Base-by-base conservation (phyloP, 192 early-diverging fungal species). In the Obelidium mucronatum region DNA sequence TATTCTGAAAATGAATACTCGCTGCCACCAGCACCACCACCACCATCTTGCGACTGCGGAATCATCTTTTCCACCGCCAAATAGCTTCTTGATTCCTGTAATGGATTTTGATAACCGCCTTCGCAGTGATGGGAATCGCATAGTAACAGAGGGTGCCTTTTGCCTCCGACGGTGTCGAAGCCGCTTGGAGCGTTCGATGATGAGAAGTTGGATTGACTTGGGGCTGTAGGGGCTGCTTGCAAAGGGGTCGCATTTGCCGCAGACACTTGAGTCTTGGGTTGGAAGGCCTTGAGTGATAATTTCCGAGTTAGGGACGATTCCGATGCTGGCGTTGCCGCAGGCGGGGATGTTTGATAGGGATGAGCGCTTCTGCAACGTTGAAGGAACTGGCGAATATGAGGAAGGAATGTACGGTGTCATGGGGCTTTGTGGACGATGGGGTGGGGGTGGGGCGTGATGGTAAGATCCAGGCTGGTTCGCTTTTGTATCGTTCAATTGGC, bases 61-160 rank as follows among this genome's bases (percentile, higher is more conserved):
- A n/a, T n/a, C 11, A 60, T 30, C 26, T 60, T 60, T 22, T n/a
- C n/a, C n/a, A n/a, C n/a, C n/a, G n/a, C n/a, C n/a, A n/a, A n/a
- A n/a, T n/a, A n/a, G n/a, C n/a, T 30, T 54, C 33, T 59, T 52
- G n/a, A 72, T 55, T 22, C 70, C 70, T 6, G 54, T 35, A 30
- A 72, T 59, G 13, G 70, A 72, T 6, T 28, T 22, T 33, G 70
- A 72, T 13, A 72, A 36, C 15, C 54, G 70, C 37, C 70, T 26
- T 26, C 70, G 52, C 53, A 72, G 36, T n/a, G 51, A 55, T 17
- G 70, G 70, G 70, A 72, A 72, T 59, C 55, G 70, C 17, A 72
- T 30, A 2, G 33, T 24, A 17, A 48, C 34, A 22, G 40, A 53
- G 33, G 48, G 48, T 3, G 40, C 28, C 35, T 55, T 35, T 30